Percentiles rank a stretch among this genome's conserved stretches.
Evolutionary conservation across 2,329 filamentous ascomycete species (phyloP).

Genomic region (Geosmithia flava): DNA sequence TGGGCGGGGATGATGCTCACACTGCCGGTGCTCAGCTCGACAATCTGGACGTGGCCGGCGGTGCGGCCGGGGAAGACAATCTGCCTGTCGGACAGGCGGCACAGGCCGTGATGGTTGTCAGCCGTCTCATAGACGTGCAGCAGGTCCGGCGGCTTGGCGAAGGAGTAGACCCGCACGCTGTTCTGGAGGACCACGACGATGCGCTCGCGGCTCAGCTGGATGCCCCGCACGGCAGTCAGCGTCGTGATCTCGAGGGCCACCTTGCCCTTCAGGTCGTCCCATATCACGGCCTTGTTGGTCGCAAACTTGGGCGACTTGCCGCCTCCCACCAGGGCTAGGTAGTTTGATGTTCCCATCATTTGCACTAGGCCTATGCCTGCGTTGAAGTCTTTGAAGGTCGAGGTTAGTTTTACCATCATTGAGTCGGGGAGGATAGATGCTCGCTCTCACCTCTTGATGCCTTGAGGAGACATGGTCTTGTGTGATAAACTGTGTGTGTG

Average conservation of each 20-base stretch:
- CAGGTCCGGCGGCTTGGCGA: conserved; percentile 59
- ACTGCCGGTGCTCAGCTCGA: conserved; percentile 64
- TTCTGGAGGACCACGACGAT: conserved; percentile 75
- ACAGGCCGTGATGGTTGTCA: conserved; percentile 71
- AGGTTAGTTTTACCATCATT: neutral
- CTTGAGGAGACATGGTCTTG: conserved; percentile 59
- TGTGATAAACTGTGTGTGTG: conserved; percentile 23
- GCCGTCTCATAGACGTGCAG: conserved; percentile 72
- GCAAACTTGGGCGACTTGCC: conserved; percentile 77
- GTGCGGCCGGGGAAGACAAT: conserved; percentile 83
- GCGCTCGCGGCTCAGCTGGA: conserved; percentile 63
- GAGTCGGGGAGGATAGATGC: neutral
- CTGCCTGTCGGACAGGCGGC: conserved; percentile 59
- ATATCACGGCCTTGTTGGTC: conserved; percentile 82
- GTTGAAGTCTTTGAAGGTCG: conserved; percentile 50
- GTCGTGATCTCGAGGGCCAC: conserved; percentile 67
- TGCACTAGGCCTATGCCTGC: conserved; percentile 72
- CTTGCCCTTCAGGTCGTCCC: conserved; percentile 75
- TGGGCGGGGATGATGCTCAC: conserved; percentile 94
- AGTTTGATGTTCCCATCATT: conserved; percentile 81
- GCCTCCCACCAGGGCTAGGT: conserved; percentile 80
- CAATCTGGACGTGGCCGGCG: conserved; percentile 76
- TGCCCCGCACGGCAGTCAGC: conserved; percentile 66
- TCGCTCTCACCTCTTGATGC: conserved; percentile 30
- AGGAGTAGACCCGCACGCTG: conserved; percentile 69